These are phyloP conservation scores for Triangularia setosa DNA, from an alignment of 2,329 filamentous ascomycete species.

Conservation along the genomic window DNA sequence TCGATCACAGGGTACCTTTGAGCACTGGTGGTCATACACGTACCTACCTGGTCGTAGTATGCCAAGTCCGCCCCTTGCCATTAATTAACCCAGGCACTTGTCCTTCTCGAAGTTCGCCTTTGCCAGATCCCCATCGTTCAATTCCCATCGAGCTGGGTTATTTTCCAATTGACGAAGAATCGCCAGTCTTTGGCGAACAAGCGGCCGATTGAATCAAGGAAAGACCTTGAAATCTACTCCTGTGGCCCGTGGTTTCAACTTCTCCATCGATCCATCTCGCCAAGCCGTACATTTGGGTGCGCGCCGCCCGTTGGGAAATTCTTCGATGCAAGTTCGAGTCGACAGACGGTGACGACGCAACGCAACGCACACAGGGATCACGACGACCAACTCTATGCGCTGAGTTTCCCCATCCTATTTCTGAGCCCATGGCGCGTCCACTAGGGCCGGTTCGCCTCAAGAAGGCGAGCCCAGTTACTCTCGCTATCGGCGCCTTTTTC, in stretches of 20 bases:
- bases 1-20: not conserved
- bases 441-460: constrained; percentile 68
- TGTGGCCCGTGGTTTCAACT: not conserved
- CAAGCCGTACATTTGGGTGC: not conserved
- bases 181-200: not conserved
- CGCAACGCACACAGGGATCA: not conserved
- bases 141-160: not conserved
- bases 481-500: constrained; percentile 67
- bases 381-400: constrained; percentile 21
- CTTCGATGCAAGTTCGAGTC: constrained; percentile 14
- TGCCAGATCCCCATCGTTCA: constrained; percentile 7
- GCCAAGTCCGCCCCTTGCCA: constrained; percentile 11
- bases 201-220: not conserved
- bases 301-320: constrained; percentile 10
- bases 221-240: not conserved
- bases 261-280: not conserved
- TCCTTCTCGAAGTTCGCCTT: constrained; percentile 15
- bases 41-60: not conserved
- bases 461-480: constrained; percentile 72
- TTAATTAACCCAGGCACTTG: constrained; percentile 17
- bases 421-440: constrained; percentile 49
- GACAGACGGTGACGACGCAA: not conserved
- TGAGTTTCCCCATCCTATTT: constrained; percentile 16
- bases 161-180: constrained; percentile 3
- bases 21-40: not conserved